Conservation (phyloP, 1,139 yeast genomes). For the Lizanozyma gosingica region DNA sequence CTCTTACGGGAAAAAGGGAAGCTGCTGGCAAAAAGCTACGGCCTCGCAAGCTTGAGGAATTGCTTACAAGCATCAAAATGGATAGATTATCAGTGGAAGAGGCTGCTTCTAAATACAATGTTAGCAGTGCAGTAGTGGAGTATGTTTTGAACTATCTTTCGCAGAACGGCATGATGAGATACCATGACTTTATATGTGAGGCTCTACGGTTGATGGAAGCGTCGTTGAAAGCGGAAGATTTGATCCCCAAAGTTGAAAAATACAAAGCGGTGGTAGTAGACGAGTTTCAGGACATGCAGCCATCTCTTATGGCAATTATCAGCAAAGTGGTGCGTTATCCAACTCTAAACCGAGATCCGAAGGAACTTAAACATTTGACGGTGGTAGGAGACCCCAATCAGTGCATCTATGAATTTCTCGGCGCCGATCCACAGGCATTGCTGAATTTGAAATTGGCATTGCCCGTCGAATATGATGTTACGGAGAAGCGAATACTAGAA, state of each 20-base stretch:
- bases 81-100: constrained; percentile 9
- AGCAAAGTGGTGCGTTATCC: constrained; percentile 26
- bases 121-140: constrained; percentile 10
- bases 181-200: constrained; percentile 25
- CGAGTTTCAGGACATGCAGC: constrained; percentile 68
- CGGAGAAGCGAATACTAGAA: constrained; percentile 30
- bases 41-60: constrained; percentile 21
- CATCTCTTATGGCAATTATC: constrained; percentile 39
- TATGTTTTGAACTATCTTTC: background rate
- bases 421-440: constrained; percentile 34
- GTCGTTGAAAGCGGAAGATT: constrained; percentile 7
- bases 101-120: constrained; percentile 17
- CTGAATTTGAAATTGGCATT: constrained; percentile 16
- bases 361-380: constrained; percentile 40
- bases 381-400: constrained; percentile 73
- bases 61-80: constrained; percentile 22
- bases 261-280: constrained; percentile 48
- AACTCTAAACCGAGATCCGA: constrained; percentile 6
- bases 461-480: constrained; percentile 13
- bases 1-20: constrained; percentile 13
- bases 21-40: constrained; percentile 16
- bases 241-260: constrained; percentile 17
- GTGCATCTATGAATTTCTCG: constrained; percentile 59
- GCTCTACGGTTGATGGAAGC: constrained; percentile 19
- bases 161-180: constrained; percentile 26